These are phyloP conservation scores for Persicaria maculosa DNA, from an alignment of 148 eudicot species.

Conservation along the genomic window DNA sequence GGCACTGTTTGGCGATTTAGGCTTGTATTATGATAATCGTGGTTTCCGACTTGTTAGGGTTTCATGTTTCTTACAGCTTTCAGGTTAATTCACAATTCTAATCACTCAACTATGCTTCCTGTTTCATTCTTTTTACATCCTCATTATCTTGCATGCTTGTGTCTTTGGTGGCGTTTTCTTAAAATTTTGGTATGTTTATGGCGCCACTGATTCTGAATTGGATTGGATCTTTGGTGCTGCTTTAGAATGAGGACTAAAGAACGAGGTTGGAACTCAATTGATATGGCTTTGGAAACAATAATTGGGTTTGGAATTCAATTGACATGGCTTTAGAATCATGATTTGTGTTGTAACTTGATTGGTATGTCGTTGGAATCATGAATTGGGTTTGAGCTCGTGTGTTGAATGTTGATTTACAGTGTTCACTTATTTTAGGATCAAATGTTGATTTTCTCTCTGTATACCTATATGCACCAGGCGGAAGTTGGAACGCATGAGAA, in stretches of 20 bases:
- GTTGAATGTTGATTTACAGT: background rate
- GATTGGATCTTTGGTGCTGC: background rate
- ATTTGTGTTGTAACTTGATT: background rate
- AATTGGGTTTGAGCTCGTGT: background rate
- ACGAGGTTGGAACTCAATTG: background rate
- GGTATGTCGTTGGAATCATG: background rate
- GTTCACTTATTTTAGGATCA: background rate
- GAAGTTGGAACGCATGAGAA: background rate
- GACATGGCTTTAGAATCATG: background rate
- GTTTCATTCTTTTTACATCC: background rate
- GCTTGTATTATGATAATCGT: background rate
- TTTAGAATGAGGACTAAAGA: background rate
- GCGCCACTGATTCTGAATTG: background rate
- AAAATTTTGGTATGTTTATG: background rate
- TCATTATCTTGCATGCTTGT: background rate
- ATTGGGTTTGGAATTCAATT: background rate
- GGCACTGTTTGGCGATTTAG: background rate
- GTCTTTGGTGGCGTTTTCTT: background rate
- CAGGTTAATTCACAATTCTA: slow-evolving; percentile 3
- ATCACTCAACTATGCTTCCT: background rate
- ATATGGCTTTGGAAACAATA: background rate
- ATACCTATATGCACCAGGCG: background rate
- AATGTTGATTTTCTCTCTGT: background rate
- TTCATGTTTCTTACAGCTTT: background rate
- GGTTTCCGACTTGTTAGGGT: slow-evolving; percentile 9